Conservation (phyloP, 2,329 filamentous ascomycete genomes). For the Phialemoniopsis sp. region DNA sequence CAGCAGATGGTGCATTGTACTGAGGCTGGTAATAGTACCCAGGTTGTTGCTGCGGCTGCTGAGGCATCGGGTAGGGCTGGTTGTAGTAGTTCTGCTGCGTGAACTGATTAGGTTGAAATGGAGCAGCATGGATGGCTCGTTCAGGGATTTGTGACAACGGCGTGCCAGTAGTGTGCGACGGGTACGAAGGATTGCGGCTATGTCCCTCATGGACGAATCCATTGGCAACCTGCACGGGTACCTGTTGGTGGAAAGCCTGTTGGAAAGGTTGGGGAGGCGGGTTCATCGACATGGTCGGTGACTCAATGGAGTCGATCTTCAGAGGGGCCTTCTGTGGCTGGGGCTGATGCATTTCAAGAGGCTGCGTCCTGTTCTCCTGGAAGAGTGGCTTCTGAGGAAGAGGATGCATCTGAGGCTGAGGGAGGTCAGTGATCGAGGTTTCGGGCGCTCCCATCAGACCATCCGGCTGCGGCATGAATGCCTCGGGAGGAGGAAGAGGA, state of each 20-base stretch:
- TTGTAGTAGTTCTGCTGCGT: constrained; percentile 55
- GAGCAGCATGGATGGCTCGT: constrained; percentile 82
- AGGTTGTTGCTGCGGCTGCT: constrained; percentile 6
- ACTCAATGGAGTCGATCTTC: constrained; percentile 72
- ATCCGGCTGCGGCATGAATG: constrained; percentile 9
- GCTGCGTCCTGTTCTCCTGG: constrained; percentile 49
- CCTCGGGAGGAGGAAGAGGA: constrained; percentile 10
- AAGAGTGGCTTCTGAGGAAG: constrained; percentile 55
- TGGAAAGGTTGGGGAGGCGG: constrained; percentile 50
- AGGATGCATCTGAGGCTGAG: constrained; percentile 54
- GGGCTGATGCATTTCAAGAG: constrained; percentile 83
- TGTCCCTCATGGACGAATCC: constrained; percentile 56
- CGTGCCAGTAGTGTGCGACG: constrained; percentile 70
- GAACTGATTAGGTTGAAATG: constrained; percentile 77
- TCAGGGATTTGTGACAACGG: constrained; percentile 91
- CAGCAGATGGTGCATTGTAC: constrained; percentile 24
- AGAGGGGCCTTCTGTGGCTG: constrained; percentile 90
- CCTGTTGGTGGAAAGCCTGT: constrained; percentile 90
- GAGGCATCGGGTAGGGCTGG: constrained; percentile 13
- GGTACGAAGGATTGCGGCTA: constrained; percentile 63
- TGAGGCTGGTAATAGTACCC: constrained; percentile 24
- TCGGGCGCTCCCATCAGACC: constrained; percentile 17
- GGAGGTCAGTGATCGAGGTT: constrained; percentile 45
- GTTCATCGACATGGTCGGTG: constrained; percentile 55
- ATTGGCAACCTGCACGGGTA: constrained; percentile 69